phyloP scores from a whole-genome alignment of 129 eudicot genomes.

The sunflower (Helianthus annuus) region DNA sequence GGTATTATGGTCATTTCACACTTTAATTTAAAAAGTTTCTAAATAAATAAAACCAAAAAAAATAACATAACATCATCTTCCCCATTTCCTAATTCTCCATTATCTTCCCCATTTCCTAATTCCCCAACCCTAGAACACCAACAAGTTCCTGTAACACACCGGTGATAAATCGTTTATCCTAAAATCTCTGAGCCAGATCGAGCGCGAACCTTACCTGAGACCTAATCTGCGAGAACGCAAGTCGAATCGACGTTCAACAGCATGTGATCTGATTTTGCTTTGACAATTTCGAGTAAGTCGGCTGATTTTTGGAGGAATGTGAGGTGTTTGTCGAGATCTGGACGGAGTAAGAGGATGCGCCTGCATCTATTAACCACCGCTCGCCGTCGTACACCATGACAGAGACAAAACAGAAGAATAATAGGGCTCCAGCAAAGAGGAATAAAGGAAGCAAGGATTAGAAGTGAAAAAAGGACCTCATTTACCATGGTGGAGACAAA shows the following conservation, averaged over 20 bases:
- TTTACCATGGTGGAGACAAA: constrained; percentile 38
- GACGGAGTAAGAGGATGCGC: constrained; percentile 58
- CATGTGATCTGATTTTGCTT: constrained; percentile 57
- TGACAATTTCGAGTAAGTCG: constrained; percentile 53
- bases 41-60: too few relatives aligned
- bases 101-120: too few relatives aligned
- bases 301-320: constrained; percentile 56
- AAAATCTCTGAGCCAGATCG: too few relatives aligned
- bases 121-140: too few relatives aligned
- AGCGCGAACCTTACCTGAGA: too few relatives aligned
- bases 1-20: too few relatives aligned
- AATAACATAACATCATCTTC: too few relatives aligned
- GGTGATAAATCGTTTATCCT: too few relatives aligned
- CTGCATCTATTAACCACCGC: neutral
- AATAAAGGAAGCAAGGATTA: constrained; percentile 23
- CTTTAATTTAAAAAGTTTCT: too few relatives aligned
- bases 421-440: constrained; percentile 12
- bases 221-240: constrained; percentile 61
- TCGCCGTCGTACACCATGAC: constrained; percentile 33
- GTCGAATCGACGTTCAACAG: constrained; percentile 68
- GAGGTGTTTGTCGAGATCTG: constrained; percentile 68
- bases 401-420: constrained; percentile 43
- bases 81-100: too few relatives aligned
- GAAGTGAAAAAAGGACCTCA: constrained; percentile 60
- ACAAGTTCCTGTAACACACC: too few relatives aligned